Evolutionary conservation across 495 filamentous ascomycete species (phyloP), one percentile per base, ranked within the genome.

Genomic region (Tuber calosporum): DNA sequence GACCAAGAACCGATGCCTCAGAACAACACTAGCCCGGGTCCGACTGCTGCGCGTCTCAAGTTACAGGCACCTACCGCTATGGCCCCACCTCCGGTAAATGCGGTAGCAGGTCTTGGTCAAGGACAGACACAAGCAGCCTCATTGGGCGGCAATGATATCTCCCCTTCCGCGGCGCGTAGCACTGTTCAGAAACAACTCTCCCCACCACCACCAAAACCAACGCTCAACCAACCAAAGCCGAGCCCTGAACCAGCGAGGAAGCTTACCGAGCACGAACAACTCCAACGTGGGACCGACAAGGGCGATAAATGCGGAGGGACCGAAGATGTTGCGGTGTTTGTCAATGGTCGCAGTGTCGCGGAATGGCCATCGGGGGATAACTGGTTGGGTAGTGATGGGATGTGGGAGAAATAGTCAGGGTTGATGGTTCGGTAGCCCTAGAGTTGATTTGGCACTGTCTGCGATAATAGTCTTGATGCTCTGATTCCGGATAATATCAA

Each of bases 271-370:
- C 73, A 79, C 34, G 77, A 80, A 45, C 72, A 79, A 36, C 40
- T 75, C 36, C 73, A 79, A 36, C 41, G 76, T 36, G 76, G 76
- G 70, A 45, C 73, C 26, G 77, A 76, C n/a, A 78, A 80, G 38
- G 78, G 78, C 19, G 77, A 80, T 17, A 68, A 74, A 42, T 74
- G 73, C 4, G 85, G 84, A 67, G 82, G 85, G 8, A 84, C 85
- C 2, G 86, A 86, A 42, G 85, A 86, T 66, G 81, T 87, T 13
- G 74, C 86, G 30, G 83, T 83, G 8, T 86, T 86, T 77, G 76
- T 86, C 26, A 84, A 84, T 67, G 86, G 85, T 17, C 81, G 83
- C 34, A 84, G 86, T n/a, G 82, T 82, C 75, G 77, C 82, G 8
- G 83, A 85, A 41, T 71, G 83, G 53, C 67, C 72, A 41, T 71